Conservation (phyloP, 306 rosid genomes). For the Fragaria vesca region DNA sequence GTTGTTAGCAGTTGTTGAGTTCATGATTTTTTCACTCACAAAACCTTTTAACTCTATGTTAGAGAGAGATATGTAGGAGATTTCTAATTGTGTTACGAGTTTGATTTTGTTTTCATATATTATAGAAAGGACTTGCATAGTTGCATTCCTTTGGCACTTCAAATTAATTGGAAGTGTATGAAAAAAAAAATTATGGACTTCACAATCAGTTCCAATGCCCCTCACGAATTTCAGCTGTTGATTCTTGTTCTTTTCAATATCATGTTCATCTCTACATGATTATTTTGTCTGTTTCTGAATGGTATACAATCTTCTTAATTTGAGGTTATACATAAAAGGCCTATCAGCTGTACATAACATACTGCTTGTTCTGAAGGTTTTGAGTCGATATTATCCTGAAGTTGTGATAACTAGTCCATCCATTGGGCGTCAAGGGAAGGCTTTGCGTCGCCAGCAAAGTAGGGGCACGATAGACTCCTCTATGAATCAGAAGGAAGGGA, state of each 20-base stretch:
- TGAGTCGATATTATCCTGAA: conserved; percentile 65
- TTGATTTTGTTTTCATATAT: neutral
- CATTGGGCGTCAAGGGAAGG: conserved; percentile 95
- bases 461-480: conserved; percentile 38
- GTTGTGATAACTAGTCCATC: conserved; percentile 55
- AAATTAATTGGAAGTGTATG: neutral
- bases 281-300: neutral
- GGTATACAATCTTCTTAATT: neutral
- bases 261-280: neutral
- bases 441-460: conserved; percentile 70
- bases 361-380: conserved; percentile 53
- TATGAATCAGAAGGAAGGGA: conserved; percentile 35
- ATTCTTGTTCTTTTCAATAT: neutral
- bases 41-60: neutral
- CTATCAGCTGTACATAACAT: conserved; percentile 16
- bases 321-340: conserved; percentile 5
- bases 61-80: neutral
- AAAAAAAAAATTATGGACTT: neutral
- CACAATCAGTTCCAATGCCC: neutral
- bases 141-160: neutral
- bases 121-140: neutral
- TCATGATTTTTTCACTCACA: neutral
- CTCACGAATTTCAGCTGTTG: neutral
- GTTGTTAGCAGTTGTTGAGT: neutral
- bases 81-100: neutral